Base-by-base conservation (phyloP, 2,329 filamentous ascomycete genomes). In the Fusarium abutilonis region DNA sequence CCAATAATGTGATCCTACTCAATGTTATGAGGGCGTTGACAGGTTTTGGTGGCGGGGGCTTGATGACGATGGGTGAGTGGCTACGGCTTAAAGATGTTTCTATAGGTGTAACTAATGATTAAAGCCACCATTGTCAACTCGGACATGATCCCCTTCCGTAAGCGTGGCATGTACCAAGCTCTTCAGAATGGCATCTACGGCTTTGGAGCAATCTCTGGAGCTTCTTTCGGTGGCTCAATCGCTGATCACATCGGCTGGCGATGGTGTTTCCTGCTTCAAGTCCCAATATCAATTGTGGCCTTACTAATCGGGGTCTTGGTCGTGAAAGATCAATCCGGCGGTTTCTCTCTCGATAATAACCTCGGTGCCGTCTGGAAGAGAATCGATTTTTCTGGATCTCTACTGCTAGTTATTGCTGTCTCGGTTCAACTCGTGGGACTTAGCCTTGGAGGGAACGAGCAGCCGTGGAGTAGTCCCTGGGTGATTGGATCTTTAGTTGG, bases 1-100 rank as follows among this genome's bases (percentile, higher is more conserved):
- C 88, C 0, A 76, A 75, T 8, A 81, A 84, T 63, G 82, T 91
- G 14, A 69, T 86, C 0, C 75, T 82, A 31, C 79, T 92, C 49
- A 89, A 90, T 63, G 78, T 83, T 14, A 88, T 89, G 77, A 77
- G 89, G 55, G 88, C 86, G 0, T 74, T 91, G 36, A 86, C 86
- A n/a, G 89, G 89, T 0, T 79, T 91, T 49, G 89, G 88, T 1
- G 89, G 88, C 1, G 89, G 87, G 0, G 89, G 88, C 0, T 75
- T 90, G 9, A 85, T 90, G 75, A 88, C 88, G 0, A 89, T 91
- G 86, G 87, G 85, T 85, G 78, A 62, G 76, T 71, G 78, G 61
- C 76, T 71, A 3, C 38, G 26, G 1, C 5, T 34, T 9, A 11
- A 32, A n/a, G 8, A 19, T 26, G 15, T 36, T 8, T 9, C n/a